Conservation (phyloP, 768 basidiomycete species). For the Guyanaporus albipodus region DNA sequence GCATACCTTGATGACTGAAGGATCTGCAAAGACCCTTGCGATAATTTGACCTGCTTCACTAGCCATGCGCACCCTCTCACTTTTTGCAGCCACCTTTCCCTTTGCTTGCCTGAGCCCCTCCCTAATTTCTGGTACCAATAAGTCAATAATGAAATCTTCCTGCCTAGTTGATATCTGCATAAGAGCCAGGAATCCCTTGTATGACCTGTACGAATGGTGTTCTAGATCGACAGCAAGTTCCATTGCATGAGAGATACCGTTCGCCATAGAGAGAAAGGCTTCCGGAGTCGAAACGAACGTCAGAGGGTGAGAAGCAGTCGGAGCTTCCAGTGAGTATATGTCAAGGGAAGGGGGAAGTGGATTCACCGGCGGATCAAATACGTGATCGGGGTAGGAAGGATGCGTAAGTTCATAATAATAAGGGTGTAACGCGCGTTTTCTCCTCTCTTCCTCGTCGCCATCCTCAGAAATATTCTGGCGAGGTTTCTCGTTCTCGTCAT, state of each 20-base stretch:
- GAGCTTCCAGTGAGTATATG: slow-evolving; percentile 33
- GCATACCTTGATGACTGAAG: slow-evolving; percentile 76
- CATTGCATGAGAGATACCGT: slow-evolving; percentile 53
- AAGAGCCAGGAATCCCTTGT: slow-evolving; percentile 83
- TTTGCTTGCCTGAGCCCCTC: slow-evolving; percentile 72
- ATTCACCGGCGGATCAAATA: slow-evolving; percentile 49
- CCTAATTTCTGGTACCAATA: slow-evolving; percentile 57
- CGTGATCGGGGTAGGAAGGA: slow-evolving; percentile 62
- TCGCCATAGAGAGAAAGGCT: slow-evolving; percentile 60
- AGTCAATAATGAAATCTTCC: slow-evolving; percentile 85
- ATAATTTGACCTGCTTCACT: slow-evolving; percentile 46
- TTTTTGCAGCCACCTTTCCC: slow-evolving; percentile 7
- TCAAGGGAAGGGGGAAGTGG: slow-evolving; percentile 56
- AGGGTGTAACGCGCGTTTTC: slow-evolving; percentile 51
- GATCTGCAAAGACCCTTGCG: slow-evolving; percentile 60
- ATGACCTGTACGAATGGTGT: slow-evolving; percentile 86
- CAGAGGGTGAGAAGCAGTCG: slow-evolving; percentile 39
- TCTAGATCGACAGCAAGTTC: slow-evolving; percentile 95
- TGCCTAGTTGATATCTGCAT: slow-evolving; percentile 88
- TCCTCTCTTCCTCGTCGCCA: slow-evolving; percentile 18
- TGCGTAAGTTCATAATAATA: slow-evolving; percentile 85
- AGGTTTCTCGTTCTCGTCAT: slow-evolving; percentile 30
- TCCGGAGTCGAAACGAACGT: slow-evolving; percentile 63
- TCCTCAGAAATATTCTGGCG: slow-evolving; percentile 11
- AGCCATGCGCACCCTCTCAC: slow-evolving; percentile 16